Evolutionary conservation across 2,329 filamentous ascomycete genomes (phyloP).

Genomic region (Cordyceps fumosorosea): DNA sequence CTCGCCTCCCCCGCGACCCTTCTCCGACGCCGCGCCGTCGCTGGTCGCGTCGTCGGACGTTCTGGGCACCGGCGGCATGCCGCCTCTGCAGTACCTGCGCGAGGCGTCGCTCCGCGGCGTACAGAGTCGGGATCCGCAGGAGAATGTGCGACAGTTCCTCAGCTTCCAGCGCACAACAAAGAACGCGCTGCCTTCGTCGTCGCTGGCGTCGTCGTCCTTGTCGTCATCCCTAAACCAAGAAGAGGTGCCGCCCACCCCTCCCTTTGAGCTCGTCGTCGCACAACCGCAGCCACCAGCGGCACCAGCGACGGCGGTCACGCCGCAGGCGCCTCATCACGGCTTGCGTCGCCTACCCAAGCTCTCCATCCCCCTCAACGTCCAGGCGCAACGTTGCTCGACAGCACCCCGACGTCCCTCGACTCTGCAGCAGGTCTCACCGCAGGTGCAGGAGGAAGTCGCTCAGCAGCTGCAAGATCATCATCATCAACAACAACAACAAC

Average conservation of each 20-base stretch:
- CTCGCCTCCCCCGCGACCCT: slow-evolving; percentile 37
- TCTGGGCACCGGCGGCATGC: slow-evolving; percentile 61
- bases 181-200: slow-evolving; percentile 9
- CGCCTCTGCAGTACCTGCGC: slow-evolving; percentile 64
- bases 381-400: slow-evolving; percentile 21
- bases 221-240: too few relatives aligned
- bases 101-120: slow-evolving; percentile 66
- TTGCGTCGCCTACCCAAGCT: slow-evolving; percentile 57
- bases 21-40: slow-evolving; percentile 72
- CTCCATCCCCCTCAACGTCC: slow-evolving; percentile 44
- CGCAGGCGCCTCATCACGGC: slow-evolving; percentile 38
- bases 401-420: slow-evolving; percentile 22
- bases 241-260: slow-evolving; percentile 62
- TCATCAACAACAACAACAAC: slow-evolving; percentile 4
- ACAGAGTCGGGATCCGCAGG: slow-evolving; percentile 72
- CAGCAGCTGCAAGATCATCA: slow-evolving; percentile 11
- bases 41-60: slow-evolving; percentile 88
- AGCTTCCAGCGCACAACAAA: slow-evolving; percentile 62
- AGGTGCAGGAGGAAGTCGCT: slow-evolving; percentile 1
- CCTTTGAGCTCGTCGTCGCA: slow-evolving; percentile 50
- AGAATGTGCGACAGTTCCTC: slow-evolving; percentile 88
- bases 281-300: slow-evolving; percentile 27
- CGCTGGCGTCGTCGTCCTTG: too few relatives aligned
- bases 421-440: slow-evolving; percentile 18
- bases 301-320: too few relatives aligned